Evolutionary conservation across 257 asterid species (phyloP), one percentile per base, ranked within the genome.

Genomic region (Ligustrum vulgare): DNA sequence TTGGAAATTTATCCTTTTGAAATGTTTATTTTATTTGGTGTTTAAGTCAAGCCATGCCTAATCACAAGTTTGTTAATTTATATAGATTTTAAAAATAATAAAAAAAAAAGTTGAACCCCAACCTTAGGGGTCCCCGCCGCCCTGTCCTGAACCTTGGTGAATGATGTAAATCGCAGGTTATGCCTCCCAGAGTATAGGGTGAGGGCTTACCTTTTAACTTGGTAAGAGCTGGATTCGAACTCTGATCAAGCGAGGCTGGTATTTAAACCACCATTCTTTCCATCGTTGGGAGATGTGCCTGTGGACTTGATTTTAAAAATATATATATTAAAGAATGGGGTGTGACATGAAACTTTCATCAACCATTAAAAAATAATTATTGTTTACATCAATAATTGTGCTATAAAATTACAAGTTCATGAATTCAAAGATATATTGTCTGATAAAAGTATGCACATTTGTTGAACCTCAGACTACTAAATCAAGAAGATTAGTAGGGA

Each of bases 321-420:
- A 45, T 10, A 5, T 5, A n/a, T 5, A 51, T 7, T 60, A 60
- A 60, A 22, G 35, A 34, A 8, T 60, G 67, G 35, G 31, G 7
- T 0, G 16, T 60, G 67, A 60, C 33, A 34, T 60, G 67, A 60
- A 25, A 25, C 34, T 22, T 60, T 25, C 16, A 60, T 10, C 67
- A 8, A 60, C 67, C 34, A 11, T 25, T 25, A 2, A 10, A 60
- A 10, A 60, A 22, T 23, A 60, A 60, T 60, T 22, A 0, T 60
- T 22, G 18, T 33, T 63, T 45, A 45, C 37, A 36, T 69, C 25
- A 32, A 75, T 66, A 32, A 67, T 72, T 70, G 73, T 70, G 16
- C 22, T 34, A 75, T 20, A 71, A 51, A 54, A 54, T 66, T 35
- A 37, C 54, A 51, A 62, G 47, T 67, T 72, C 80, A 67, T 31